A percentile compares a stretch with the other conserved stretches of the same genome.
phyloP scores from a whole-genome alignment of 805 yeast species.

The Saccharomycopsis fodiens region DNA sequence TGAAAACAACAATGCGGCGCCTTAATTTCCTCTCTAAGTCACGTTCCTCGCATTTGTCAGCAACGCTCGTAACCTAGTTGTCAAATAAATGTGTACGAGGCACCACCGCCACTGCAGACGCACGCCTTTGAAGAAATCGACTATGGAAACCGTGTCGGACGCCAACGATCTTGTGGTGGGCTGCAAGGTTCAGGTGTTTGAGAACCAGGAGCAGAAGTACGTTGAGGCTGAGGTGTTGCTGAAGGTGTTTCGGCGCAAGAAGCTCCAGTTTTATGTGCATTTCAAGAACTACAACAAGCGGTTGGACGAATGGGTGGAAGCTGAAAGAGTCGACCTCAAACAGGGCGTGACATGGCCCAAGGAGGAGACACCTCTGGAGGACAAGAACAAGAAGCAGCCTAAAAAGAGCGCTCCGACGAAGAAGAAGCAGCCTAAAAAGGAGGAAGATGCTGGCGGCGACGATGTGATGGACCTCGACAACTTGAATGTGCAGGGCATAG shows the following conservation, averaged over 20 bases:
- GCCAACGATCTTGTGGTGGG: conserved; percentile 57
- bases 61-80: no score
- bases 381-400: conserved; percentile 27
- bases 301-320: conserved; percentile 88
- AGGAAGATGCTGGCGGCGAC: conserved; percentile 30
- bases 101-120: no score
- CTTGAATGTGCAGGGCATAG: conserved; percentile 76
- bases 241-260: conserved; percentile 64
- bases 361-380: conserved; percentile 43
- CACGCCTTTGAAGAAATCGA: no score
- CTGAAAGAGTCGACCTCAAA: conserved; percentile 63
- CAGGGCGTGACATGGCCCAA: conserved; percentile 67
- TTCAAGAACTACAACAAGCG: conserved; percentile 93
- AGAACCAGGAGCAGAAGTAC: conserved; percentile 65
- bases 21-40: no score
- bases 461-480: conserved; percentile 83
- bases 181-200: conserved; percentile 67
- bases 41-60: no score
- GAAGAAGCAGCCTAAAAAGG: conserved; percentile 25
- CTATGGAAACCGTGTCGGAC: not conserved
- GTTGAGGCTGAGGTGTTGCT: conserved; percentile 83
- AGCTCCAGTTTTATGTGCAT: conserved; percentile 83
- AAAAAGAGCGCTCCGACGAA: conserved; percentile 31
- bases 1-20: no score
- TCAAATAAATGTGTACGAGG: no score